These are phyloP conservation scores for Ascochyta pisi DNA, from an alignment of 2,329 filamentous ascomycete species.

Conservation along the genomic window DNA sequence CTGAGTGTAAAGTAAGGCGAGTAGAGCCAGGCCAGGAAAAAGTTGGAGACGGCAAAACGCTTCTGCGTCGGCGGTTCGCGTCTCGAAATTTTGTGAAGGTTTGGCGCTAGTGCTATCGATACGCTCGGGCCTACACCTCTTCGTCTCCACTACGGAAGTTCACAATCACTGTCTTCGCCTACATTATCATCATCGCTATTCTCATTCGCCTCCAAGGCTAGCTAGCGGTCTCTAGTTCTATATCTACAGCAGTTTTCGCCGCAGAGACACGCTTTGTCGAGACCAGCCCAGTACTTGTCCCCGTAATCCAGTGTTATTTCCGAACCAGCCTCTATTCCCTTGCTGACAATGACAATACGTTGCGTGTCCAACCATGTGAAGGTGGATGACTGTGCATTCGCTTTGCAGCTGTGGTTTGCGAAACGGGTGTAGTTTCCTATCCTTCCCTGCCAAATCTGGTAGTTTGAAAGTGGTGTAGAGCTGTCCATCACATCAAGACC, in stretches of 20 bases:
- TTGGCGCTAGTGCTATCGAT: constrained; percentile 35
- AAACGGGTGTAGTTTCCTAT: constrained; percentile 66
- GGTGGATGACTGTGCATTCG: constrained; percentile 63
- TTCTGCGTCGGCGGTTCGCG: not conserved
- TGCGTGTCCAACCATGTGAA: constrained; percentile 65
- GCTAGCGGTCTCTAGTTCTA: constrained; percentile 23
- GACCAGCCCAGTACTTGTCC: constrained; percentile 63
- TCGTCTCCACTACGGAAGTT: too few species aligned
- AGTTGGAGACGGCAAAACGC: constrained; percentile 4
- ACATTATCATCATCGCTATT: too few species aligned
- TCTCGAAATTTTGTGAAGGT: constrained; percentile 39
- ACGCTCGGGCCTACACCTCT: too few species aligned
- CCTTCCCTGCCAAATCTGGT: constrained; percentile 65
- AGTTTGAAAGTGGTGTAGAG: constrained; percentile 59
- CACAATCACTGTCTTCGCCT: not conserved
- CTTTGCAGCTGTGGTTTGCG: constrained; percentile 65
- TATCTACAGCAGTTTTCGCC: constrained; percentile 61
- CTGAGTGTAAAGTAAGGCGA: not conserved
- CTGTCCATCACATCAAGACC: constrained; percentile 63
- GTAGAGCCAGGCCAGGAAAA: not conserved
- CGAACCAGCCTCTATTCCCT: constrained; percentile 60
- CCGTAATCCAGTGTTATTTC: constrained; percentile 67
- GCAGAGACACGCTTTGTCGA: constrained; percentile 64
- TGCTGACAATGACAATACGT: constrained; percentile 62
- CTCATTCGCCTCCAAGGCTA: not conserved